Base-by-base conservation (phyloP, 768 basidiomycete genomes). In the Bullera alba region DNA sequence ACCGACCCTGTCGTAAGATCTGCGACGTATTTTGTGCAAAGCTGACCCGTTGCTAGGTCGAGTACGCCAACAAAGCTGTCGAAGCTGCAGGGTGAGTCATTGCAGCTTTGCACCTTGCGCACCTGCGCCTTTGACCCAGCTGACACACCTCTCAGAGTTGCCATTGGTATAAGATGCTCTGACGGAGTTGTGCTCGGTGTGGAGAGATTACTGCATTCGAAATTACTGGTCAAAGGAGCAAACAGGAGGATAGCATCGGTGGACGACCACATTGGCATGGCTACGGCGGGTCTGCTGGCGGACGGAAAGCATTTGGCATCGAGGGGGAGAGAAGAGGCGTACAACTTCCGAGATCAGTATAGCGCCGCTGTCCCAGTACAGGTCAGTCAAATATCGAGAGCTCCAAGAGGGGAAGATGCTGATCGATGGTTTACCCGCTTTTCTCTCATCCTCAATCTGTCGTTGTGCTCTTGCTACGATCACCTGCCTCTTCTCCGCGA, bases 31-130 rank as follows among this genome's bases (percentile, higher is more conserved):
- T 28, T 16, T 16, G 26, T 30, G 17, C 50, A 39, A 51, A 47
- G 44, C 47, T 58, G 19, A 46, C 16, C 32, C 10, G 15, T 22
- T 35, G 15, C 21, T 59, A 93, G 90, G 86, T 97, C 72, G 93
- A 97, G 76, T 97, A 97, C 66, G 95, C 95, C 48, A 85, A 83
- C 76, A 97, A 99, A 75, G 93, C 95, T 12, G 95, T 97, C 55
- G 95, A 99, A 76, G 93, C 95, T 76, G 89, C 93, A 34, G 95
- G 95, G 87, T 91, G 72, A 54, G 79, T 64, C 1, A 32, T 34
- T 38, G 34, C 25, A 21, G 46, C 46, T 38, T 14, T 36, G 23
- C 46, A 23, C 35, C 28, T 21, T 29, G 14, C n/a, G 26, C 46
- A 36, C 30, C 29, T 36, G 8, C 14, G 17, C 6, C 30, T 12